These are phyloP conservation scores for Asparagopsis taxiformis DNA, from an alignment of 31 red algal species.

Conservation along the genomic window DNA sequence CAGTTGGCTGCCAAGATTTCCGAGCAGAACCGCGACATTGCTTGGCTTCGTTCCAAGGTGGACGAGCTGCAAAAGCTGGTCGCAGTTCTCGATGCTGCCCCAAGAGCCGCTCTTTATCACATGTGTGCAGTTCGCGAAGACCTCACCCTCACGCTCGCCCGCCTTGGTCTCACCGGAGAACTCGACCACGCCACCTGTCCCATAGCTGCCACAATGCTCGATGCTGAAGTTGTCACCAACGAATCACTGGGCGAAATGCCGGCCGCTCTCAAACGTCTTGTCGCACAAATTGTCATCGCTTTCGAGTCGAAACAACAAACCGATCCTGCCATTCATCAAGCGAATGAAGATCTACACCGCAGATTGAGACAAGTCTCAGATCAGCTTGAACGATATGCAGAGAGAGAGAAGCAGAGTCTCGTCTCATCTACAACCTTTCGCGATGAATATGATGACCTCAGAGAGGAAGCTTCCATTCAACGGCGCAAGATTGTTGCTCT, in stretches of 20 bases:
- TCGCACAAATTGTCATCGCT: conserved; percentile 49
- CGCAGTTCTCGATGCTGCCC: conserved; percentile 64
- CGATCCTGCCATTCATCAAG: background rate
- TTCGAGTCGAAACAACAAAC: background rate
- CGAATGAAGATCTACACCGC: conserved; percentile 49
- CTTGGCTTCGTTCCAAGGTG: conserved; percentile 48
- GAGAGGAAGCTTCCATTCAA: conserved; percentile 24
- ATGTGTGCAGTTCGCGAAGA: conserved; percentile 63
- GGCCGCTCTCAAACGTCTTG: conserved; percentile 50
- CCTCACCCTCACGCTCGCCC: conserved; percentile 58
- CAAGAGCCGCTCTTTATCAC: conserved; percentile 56
- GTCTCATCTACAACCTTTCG: conserved; percentile 43
- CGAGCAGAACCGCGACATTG: conserved; percentile 57
- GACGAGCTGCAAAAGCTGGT: conserved; percentile 57
- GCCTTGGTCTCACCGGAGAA: conserved; percentile 35
- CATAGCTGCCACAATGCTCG: conserved; percentile 53
- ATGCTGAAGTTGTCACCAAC: conserved; percentile 66
- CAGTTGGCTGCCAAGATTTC: conserved; percentile 68
- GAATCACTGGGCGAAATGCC: conserved; percentile 55
- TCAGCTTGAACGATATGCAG: conserved; percentile 70
- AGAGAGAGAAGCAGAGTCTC: conserved; percentile 43
- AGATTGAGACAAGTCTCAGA: conserved; percentile 58
- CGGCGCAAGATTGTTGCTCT: conserved; percentile 52
- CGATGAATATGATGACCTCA: conserved; percentile 64
- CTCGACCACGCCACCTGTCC: conserved; percentile 45